Evolutionary conservation across 208 protist species (phyloP).

Genomic region (Acanthamoeba culbertsoni): DNA sequence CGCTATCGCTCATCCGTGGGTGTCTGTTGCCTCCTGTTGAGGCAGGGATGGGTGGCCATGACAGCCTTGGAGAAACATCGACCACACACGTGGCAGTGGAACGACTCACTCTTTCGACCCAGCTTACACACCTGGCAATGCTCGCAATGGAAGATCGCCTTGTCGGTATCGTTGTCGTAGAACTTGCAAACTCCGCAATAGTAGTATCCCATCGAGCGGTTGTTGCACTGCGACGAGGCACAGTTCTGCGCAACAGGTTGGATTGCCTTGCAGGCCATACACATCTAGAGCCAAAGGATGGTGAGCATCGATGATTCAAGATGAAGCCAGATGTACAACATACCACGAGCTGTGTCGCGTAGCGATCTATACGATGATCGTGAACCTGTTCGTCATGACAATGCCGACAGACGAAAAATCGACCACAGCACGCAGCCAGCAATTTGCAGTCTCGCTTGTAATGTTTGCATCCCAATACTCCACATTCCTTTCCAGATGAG

Average conservation of each 20-base stretch:
- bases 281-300: not conserved
- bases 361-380: conserved; percentile 11
- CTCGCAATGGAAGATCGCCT: conserved; percentile 19
- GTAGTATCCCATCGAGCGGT: not conserved
- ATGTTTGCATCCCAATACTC: not conserved
- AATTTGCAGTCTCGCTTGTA: conserved; percentile 44
- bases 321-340: not conserved
- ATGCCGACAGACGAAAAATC: conserved; percentile 28
- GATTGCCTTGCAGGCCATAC: conserved; percentile 3
- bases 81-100: conserved; percentile 13
- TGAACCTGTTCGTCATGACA: conserved; percentile 14
- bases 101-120: not conserved
- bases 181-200: not conserved
- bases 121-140: conserved; percentile 41
- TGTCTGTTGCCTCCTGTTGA: conserved; percentile 4
- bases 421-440: not conserved
- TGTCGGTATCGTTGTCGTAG: conserved; percentile 10
- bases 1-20: not conserved
- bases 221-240: not conserved
- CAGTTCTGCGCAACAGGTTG: not conserved
- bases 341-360: not conserved
- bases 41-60: conserved; percentile 7
- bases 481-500: not conserved
- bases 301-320: not conserved
- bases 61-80: conserved; percentile 30